Evolutionary conservation across 2,329 filamentous ascomycete genomes (phyloP), one percentile per base, ranked within the genome.

Genomic region (Monosporascus sp.): DNA sequence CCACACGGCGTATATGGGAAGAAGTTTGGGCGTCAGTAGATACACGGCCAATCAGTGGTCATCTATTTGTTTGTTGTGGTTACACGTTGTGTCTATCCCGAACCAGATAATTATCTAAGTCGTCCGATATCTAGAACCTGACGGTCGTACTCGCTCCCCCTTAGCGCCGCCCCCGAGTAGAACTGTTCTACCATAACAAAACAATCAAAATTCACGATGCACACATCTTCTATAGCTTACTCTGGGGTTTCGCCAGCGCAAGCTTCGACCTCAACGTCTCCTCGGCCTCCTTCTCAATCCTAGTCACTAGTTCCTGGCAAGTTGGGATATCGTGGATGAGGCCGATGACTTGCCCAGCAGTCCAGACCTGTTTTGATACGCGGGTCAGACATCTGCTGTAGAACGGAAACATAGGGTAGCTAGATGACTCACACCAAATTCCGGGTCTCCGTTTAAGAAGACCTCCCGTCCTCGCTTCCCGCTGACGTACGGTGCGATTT

Each of bases 281-380:
- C 67, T 87, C 80, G 0, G 89, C 89, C 70, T 93, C 90, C 68
- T 78, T 85, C 76, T 92, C 88, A 62, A 94, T 92, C 53, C 90
- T 81, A 61, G 76, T 76, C 9, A 91, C 74, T 26, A 94, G 74
- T 1, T 75, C 84, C 47, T 81, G 80, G 66, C 90, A 93, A 0
- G 86, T 90, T 8, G 88, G 88, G 52, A 92, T 89, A 64, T 94
- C 90, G 62, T 93, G 84, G 57, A 94, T 94, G 52, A 94, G 70
- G 6, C 90, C 90, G 60, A 99, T 96, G 61, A 97, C 93, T 70
- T 97, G 93, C 11, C 94, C 94, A 8, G 93, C 91, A 20, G 94
- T 97, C 94, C 94, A 99, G 40, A 97, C 89, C 88, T 93, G 63
- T 53, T 48, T 36, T 38, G 43, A 50, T 41, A 59, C 20, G 2